Conservation (phyloP, 2,329 filamentous ascomycete species). For the Berkeleyomyces rouxiae region DNA sequence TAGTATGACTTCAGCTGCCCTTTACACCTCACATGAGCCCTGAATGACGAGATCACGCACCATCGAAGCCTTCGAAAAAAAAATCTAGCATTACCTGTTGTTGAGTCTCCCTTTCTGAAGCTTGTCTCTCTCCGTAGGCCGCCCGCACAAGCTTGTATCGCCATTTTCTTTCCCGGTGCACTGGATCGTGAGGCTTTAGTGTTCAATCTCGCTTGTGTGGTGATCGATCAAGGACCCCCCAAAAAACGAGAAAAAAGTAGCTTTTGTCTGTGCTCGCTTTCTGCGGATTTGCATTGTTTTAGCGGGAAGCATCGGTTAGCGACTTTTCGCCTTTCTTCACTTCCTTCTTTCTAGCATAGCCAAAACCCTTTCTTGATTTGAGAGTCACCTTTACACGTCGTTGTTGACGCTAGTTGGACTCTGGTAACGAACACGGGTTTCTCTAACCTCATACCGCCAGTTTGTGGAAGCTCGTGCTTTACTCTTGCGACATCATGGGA, state of each 20-base stretch:
- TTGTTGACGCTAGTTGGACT: too few relatives aligned
- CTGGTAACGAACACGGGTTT: too few relatives aligned
- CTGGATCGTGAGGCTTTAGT: not conserved
- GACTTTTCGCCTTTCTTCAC: not conserved
- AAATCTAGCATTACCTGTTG: not conserved
- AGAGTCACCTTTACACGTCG: not conserved
- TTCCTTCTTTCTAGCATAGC: not conserved
- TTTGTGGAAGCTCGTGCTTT: not conserved
- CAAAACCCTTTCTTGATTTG: not conserved
- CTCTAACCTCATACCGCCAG: too few relatives aligned
- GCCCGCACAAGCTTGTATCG: not conserved
- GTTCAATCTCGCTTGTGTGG: not conserved
- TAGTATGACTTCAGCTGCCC: not conserved
- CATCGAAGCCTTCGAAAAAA: not conserved
- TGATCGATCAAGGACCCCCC: not conserved
- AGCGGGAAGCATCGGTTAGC: not conserved
- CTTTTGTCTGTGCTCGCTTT: not conserved
- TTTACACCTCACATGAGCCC: not conserved
- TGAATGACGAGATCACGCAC: not conserved
- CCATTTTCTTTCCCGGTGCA: not conserved
- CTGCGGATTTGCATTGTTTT: not conserved
- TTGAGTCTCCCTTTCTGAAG: not conserved
- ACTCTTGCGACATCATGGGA: not conserved
- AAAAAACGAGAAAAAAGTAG: not conserved
- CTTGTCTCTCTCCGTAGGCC: not conserved